Base-by-base conservation (phyloP, 495 filamentous ascomycete genomes). In the Penicillium roqueforti region DNA sequence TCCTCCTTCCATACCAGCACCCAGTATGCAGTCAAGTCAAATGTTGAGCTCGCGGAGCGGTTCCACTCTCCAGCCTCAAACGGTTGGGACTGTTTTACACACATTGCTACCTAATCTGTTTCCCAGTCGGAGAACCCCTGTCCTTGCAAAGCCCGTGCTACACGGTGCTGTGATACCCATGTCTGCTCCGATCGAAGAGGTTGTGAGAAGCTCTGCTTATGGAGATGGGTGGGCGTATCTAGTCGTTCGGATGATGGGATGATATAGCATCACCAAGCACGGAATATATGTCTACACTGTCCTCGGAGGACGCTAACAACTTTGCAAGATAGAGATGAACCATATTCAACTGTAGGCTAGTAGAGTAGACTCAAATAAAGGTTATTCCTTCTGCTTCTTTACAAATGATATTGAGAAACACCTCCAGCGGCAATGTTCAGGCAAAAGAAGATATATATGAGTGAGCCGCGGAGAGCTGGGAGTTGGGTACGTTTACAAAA, bases 201-300 rank as follows among this genome's bases (percentile, higher is more conserved):
- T 98, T 28, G 85, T 92, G 66, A 75, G 85, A 37, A 84, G 82
- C 48, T 88, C 87, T 14, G 82, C 90, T 0, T 97, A 97, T 71
- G 83, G 88, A 0, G 93, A 98, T 70, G 93, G 93, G 1, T 98
- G 92, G 85, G 66, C 95, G 18, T 89, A 92, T 73, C 65, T 97
- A 11, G 87, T 88, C 38, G 80, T 98, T 6, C 77, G 85, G n/a
- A 88, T 96, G 86, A 74, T 76, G 69, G n/a, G n/a, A n/a, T n/a
- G n/a, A n/a, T n/a, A n/a, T n/a, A n/a, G n/a, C n/a, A n/a, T n/a
- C n/a, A n/a, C n/a, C n/a, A n/a, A n/a, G n/a, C n/a, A n/a, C n/a
- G n/a, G n/a, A n/a, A n/a, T n/a, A n/a, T n/a, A n/a, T n/a, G n/a
- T n/a, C n/a, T n/a, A n/a, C n/a, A n/a, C n/a, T n/a, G n/a, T n/a